A percentile compares a stretch with the other conserved stretches of the same genome.
These are phyloP conservation scores for Lachnellula occidentalis DNA, from an alignment of 2,329 filamentous ascomycete genomes.

Conservation along the genomic window DNA sequence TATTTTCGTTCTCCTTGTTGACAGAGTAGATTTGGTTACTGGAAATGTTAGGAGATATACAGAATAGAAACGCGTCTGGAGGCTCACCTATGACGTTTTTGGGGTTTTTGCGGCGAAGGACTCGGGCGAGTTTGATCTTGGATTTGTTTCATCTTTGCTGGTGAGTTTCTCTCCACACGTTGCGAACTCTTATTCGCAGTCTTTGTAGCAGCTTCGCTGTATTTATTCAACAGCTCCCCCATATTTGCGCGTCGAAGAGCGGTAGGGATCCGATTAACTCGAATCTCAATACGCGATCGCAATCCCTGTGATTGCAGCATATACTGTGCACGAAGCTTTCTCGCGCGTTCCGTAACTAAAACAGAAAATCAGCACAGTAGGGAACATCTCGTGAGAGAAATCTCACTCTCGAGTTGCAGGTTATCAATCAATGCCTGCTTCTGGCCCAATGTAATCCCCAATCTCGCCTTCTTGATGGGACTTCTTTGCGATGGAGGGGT, in stretches of 20 bases:
- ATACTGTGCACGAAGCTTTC: conserved; percentile 84
- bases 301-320: conserved; percentile 81
- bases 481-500: conserved; percentile 42
- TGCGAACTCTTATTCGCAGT: conserved; percentile 10
- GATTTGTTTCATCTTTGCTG: conserved; percentile 23
- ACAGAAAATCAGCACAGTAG: conserved; percentile 10
- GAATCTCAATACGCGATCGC: conserved; percentile 80
- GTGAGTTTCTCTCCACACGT: conserved; percentile 13
- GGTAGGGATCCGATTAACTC: conserved; percentile 85
- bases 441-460: conserved; percentile 61
- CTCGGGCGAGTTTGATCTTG: conserved; percentile 20
- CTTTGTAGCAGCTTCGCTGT: conserved; percentile 16
- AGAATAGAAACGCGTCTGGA: conserved; percentile 11
- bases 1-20: conserved; percentile 72
- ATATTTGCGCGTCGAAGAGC: conserved; percentile 75
- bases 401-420: conserved; percentile 77
- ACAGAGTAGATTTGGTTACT: conserved; percentile 59
- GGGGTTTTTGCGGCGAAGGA: conserved; percentile 29
- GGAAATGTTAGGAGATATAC: conserved; percentile 18
- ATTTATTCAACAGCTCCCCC: conserved; percentile 57
- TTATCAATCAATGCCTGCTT: conserved; percentile 89
- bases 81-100: conserved; percentile 49
- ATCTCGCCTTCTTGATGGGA: conserved; percentile 56
- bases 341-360: conserved; percentile 77
- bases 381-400: not conserved